phyloP scores from a whole-genome alignment of 1,139 yeast species.

The Taphrina flavorubra region DNA sequence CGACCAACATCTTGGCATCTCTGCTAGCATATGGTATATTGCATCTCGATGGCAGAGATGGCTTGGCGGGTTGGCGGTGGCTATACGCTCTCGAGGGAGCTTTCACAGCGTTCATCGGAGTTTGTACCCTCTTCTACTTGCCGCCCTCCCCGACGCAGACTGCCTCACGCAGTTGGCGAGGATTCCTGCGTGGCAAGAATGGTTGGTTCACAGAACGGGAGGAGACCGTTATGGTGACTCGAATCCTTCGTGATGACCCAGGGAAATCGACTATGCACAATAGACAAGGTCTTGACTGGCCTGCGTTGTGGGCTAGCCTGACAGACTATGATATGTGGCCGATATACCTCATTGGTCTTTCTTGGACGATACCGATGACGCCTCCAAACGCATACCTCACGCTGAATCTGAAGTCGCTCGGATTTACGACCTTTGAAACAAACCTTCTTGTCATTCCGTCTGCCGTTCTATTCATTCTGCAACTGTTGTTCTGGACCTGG shows the following conservation, averaged over 20 bases:
- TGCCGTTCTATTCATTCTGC: slow-evolving; percentile 54
- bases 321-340: slow-evolving; percentile 66
- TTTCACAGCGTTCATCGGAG: slow-evolving; percentile 60
- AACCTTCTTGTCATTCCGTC: slow-evolving; percentile 54
- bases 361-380: slow-evolving; percentile 54
- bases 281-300: slow-evolving; percentile 60
- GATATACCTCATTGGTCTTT: slow-evolving; percentile 58
- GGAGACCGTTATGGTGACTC: slow-evolving; percentile 64
- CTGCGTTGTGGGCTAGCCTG: slow-evolving; percentile 55
- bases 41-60: slow-evolving; percentile 54
- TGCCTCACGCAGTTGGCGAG: slow-evolving; percentile 54
- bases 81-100: slow-evolving; percentile 64
- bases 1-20: slow-evolving; percentile 50
- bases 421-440: slow-evolving; percentile 62
- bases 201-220: slow-evolving; percentile 69
- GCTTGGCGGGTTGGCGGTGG: slow-evolving; percentile 63
- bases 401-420: slow-evolving; percentile 59
- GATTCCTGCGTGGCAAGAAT: slow-evolving; percentile 49
- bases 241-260: slow-evolving; percentile 69
- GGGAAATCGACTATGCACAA: slow-evolving; percentile 64
- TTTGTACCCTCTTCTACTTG: slow-evolving; percentile 60
- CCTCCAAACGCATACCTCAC: slow-evolving; percentile 61
- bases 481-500: slow-evolving; percentile 55
- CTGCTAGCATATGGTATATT: slow-evolving; percentile 58
- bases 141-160: slow-evolving; percentile 66